phyloP scores from a whole-genome alignment of 495 filamentous ascomycete species.

The Aspergillus egyptiacus region DNA sequence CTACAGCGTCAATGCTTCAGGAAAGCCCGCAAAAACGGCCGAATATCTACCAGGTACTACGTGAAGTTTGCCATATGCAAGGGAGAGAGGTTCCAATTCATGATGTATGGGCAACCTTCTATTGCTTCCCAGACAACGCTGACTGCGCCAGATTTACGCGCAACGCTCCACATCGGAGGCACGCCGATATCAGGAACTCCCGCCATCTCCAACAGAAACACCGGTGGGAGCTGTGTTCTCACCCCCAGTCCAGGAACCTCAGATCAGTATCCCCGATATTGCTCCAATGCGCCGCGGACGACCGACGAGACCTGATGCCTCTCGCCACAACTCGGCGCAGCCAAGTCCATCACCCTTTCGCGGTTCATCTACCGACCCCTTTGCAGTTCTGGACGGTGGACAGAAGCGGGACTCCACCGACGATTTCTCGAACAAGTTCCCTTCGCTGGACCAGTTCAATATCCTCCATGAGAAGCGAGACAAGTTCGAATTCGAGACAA shows the following conservation, averaged over 20 bases:
- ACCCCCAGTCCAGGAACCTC: constrained; percentile 56
- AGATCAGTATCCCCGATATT: constrained; percentile 73
- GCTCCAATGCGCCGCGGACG: constrained; percentile 90
- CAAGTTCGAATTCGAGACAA: constrained; percentile 81
- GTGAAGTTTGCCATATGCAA: constrained; percentile 82
- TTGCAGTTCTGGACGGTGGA: constrained; percentile 73
- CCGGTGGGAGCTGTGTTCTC: constrained; percentile 68
- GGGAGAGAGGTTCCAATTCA: constrained; percentile 82
- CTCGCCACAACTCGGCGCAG: constrained; percentile 43
- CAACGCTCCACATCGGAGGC: constrained; percentile 58
- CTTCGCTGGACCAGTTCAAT: constrained; percentile 88
- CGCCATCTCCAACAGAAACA: constrained; percentile 47
- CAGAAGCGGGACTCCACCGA: constrained; percentile 51
- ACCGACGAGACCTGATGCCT: constrained; percentile 51
- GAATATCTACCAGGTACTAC: constrained; percentile 88
- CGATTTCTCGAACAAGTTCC: constrained; percentile 80
- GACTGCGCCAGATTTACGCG: constrained; percentile 69
- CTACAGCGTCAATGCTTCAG: constrained; percentile 76
- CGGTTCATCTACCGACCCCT: constrained; percentile 69
- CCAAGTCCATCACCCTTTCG: constrained; percentile 71
- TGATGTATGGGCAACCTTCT: constrained; percentile 59
- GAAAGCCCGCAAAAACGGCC: constrained; percentile 78
- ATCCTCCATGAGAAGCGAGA: constrained; percentile 78
- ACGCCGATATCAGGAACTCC: constrained; percentile 56
- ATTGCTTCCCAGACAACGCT: not conserved